These are phyloP conservation scores for Pseudozyma pruni DNA, from an alignment of 1,284 basidiomycete species.

Conservation along the genomic window DNA sequence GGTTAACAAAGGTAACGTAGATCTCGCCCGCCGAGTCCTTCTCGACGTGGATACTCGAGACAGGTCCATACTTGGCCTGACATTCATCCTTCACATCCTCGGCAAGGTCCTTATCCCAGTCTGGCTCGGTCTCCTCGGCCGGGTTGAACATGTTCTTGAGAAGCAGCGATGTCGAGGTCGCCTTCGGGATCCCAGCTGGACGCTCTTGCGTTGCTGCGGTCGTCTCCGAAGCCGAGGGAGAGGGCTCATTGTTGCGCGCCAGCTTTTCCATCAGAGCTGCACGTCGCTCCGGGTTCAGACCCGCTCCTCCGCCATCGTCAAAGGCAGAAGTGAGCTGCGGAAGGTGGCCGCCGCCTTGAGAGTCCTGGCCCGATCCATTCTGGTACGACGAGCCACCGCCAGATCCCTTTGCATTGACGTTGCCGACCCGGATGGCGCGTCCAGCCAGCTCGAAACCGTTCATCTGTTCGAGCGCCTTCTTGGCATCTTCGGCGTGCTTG, in stretches of 20 bases:
- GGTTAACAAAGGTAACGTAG: conserved; percentile 86
- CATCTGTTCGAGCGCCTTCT: conserved; percentile 97
- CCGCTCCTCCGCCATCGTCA: conserved; percentile 63
- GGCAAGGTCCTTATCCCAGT: conserved; percentile 95
- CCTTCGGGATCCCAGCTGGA: conserved; percentile 72
- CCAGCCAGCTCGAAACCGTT: conserved; percentile 97
- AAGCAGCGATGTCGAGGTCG: conserved; percentile 68
- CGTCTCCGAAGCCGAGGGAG: conserved; percentile 10
- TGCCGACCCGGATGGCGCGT: conserved; percentile 72
- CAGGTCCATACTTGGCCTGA: conserved; percentile 86
- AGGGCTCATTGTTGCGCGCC: conserved; percentile 51
- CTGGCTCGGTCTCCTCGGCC: conserved; percentile 91
- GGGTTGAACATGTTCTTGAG: conserved; percentile 97
- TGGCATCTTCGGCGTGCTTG: conserved; percentile 86
- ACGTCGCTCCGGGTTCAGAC: conserved; percentile 59
- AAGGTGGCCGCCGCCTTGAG: conserved; percentile 36
- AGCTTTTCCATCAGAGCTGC: conserved; percentile 66
- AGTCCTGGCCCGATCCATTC: conserved; percentile 11
- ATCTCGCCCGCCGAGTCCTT: conserved; percentile 93
- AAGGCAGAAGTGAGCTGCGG: conserved; percentile 55
- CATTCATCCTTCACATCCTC: conserved; percentile 96
- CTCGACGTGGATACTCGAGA: conserved; percentile 89
- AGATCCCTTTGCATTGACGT: conserved; percentile 55
- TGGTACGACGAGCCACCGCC: conserved; percentile 17
- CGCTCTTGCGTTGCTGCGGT: conserved; percentile 64